These are phyloP conservation scores for Aspergillus bridgeri DNA, from an alignment of 495 filamentous ascomycete genomes.

Conservation along the genomic window DNA sequence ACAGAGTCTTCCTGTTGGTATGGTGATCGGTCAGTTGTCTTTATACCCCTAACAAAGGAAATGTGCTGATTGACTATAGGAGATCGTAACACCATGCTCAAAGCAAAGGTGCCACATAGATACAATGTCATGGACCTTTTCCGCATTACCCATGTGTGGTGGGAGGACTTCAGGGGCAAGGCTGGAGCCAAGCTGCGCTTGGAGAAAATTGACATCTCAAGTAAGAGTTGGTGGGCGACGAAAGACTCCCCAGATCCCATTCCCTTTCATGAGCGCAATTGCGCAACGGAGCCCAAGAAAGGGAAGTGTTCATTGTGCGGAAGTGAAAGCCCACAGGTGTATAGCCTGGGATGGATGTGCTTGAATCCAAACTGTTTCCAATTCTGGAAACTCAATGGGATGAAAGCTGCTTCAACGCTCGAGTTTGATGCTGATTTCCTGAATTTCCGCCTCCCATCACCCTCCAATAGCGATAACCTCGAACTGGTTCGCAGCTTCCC, in stretches of 20 bases:
- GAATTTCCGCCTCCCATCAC: constrained; percentile 35
- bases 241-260: constrained; percentile 22
- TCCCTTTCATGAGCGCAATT: constrained; percentile 22
- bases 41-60: background rate
- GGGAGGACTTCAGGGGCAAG: constrained; percentile 49
- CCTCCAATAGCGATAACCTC: constrained; percentile 32
- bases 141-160: constrained; percentile 69
- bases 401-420: constrained; percentile 31
- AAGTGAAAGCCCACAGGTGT: constrained; percentile 39
- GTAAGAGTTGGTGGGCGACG: constrained; percentile 68
- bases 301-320: constrained; percentile 40
- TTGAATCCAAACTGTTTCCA: constrained; percentile 50
- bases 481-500: constrained; percentile 37
- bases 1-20: constrained; percentile 41
- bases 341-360: constrained; percentile 67
- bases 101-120: constrained; percentile 53
- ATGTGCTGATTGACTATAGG: constrained; percentile 35
- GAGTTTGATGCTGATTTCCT: constrained; percentile 60
- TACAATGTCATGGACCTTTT: constrained; percentile 76
- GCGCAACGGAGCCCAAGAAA: constrained; percentile 17
- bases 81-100: constrained; percentile 47
- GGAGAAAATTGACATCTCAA: constrained; percentile 60
- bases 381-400: constrained; percentile 51
- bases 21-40: constrained; percentile 56
- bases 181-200: constrained; percentile 58